Evolutionary conservation across 1,284 basidiomycete genomes (phyloP), one percentile per base, ranked within the genome.

Genomic region (Erythrobasidium hasegawianum): DNA sequence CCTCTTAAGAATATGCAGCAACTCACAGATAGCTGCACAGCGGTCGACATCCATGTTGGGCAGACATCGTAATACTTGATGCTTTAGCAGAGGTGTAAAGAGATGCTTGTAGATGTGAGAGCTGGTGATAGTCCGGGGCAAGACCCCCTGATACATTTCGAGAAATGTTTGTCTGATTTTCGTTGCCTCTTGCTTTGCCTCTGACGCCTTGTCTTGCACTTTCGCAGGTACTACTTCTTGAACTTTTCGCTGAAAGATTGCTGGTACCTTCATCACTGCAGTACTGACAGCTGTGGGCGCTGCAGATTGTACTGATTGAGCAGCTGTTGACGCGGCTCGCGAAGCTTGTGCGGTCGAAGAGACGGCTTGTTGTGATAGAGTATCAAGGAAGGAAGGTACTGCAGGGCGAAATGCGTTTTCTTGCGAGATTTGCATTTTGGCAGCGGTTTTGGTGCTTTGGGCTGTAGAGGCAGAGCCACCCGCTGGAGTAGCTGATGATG

Each of bases 371-470:
- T 66, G 33, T 2, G 65, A 55, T 20, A 72, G 24, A 27, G 64
- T 68, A 62, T 73, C 71, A 26, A 72, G 59, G 27, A 72, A 61
- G 1, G 68, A 54, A 2, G 68, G 64, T 16, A 61, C 53, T 1
- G 65, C 59, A 0, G 69, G 70, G 10, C 56, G 38, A 66, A 73
- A 73, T 33, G 71, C 68, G 47, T 71, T 64, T n/a, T 68, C 72
- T 38, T 59, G 52, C n/a, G 26, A n/a, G 39, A 64, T 56, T 0
- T 58, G 39, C 0, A 69, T 61, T n/a, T 58, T 52, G 16, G 53
- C 49, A 33, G 26, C n/a, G n/a, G n/a, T n/a, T n/a, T n/a, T n/a
- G n/a, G n/a, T 14, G 38, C 29, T 29, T 18, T 10, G n/a, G n/a
- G n/a, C n/a, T n/a, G n/a, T n/a, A n/a, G n/a, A n/a, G n/a, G n/a